Base-by-base conservation (phyloP, 2,329 filamentous ascomycete genomes). In the Colletotrichum tamarilloi region DNA sequence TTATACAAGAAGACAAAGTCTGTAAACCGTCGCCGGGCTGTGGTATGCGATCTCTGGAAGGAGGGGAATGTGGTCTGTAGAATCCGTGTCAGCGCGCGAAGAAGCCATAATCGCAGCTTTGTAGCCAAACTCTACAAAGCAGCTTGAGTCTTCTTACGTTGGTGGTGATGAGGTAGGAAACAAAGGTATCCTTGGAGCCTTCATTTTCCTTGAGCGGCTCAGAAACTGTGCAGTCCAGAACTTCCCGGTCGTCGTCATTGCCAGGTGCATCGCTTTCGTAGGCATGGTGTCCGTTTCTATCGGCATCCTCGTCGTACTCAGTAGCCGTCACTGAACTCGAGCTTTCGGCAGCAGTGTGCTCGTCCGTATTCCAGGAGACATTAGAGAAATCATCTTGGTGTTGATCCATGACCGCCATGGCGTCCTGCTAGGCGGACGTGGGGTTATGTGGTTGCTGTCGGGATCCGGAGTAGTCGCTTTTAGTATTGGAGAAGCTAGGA, bases 1-100 rank as follows among this genome's bases (percentile, higher is more conserved):
- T 97, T 98, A 86, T 94, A 98, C 75, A 99, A 91, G 82, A 98
- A 99, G 77, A 97, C 93, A 81, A 99, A 99, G 85, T 99, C 97
- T 77, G 96, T 98, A 85, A 98, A 99, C 79, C 97, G 94, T 77
- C 97, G 92, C 75, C 97, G 94, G 75, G 97, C 93, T 30, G 89
- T 88, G 75, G 95, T 95, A 24, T 92, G 91, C 46, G 93, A 87
- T 81, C 92, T 94, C 82, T 97, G 93, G 83, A 98, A 99, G 76
- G 95, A 94, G 77, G 95, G 92, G 84, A 98, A 98, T 78, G 97
- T 95, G 76, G 95, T 97, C 95, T 98, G 69, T 8, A 28, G 19
- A 26, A 63, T n/a, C n/a, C 30, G n/a, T 70, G 49, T 76, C 42
- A 74, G 65, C 57, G 46, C 22, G 42, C 24, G 24, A 59, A 53